These are phyloP conservation scores for Pontederia paniculata DNA, from an alignment of 176 grass and related monocot species.

Conservation along the genomic window DNA sequence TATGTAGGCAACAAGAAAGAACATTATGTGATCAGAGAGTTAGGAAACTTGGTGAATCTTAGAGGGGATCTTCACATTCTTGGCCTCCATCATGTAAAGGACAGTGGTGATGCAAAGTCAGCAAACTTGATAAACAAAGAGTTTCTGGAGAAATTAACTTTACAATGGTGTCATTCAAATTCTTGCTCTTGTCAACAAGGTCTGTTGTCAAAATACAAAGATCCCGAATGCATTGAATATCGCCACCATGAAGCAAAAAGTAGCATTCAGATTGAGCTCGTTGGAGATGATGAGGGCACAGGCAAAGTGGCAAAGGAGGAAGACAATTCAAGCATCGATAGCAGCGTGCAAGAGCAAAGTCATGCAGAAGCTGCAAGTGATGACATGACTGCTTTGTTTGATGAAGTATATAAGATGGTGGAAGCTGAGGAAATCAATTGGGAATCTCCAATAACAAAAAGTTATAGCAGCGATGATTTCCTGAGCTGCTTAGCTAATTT, in stretches of 20 bases:
- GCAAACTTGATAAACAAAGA: background rate
- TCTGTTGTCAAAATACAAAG: background rate
- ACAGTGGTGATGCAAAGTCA: background rate
- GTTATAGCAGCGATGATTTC: too few relatives aligned
- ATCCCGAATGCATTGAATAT: background rate
- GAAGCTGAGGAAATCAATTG: too few relatives aligned
- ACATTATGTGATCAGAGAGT: conserved; percentile 32
- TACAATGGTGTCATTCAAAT: background rate
- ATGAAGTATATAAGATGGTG: background rate
- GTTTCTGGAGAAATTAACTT: background rate
- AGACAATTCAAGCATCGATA: too few relatives aligned
- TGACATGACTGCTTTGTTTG: too few relatives aligned
- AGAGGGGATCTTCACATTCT: background rate
- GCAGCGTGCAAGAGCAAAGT: too few relatives aligned
- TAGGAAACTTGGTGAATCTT: conserved; percentile 23
- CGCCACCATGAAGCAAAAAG: background rate
- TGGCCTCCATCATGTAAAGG: background rate
- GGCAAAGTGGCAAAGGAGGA: too few relatives aligned
- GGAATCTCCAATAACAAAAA: too few relatives aligned
- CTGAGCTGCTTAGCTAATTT: background rate
- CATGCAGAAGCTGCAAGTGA: too few relatives aligned
- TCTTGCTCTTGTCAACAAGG: background rate
- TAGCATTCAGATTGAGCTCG: too few relatives aligned
- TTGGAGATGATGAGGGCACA: too few relatives aligned
- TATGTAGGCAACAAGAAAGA: conserved; percentile 15